A percentile compares a stretch with the other conserved stretches of the same genome.
Conservation (phyloP, 1,139 yeast species). For the Saccharomyces hybrid region DNA sequence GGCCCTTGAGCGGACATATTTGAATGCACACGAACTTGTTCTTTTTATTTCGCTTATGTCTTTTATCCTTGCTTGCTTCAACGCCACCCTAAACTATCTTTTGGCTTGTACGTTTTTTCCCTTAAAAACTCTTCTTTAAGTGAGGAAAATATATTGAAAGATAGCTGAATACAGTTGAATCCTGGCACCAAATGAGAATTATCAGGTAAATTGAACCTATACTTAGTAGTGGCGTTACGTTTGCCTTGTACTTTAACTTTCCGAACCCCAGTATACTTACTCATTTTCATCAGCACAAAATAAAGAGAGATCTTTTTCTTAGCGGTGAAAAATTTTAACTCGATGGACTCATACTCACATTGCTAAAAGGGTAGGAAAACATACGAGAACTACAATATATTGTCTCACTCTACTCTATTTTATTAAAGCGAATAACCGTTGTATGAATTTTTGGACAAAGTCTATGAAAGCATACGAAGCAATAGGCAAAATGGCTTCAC, state of each 20-base stretch:
- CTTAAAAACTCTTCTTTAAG: no score
- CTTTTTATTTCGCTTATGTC: neutral
- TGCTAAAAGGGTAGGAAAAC: neutral
- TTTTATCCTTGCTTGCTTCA: neutral
- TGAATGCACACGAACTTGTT: neutral
- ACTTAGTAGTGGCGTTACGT: no score
- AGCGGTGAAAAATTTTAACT: neutral
- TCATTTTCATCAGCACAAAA: neutral
- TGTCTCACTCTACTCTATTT: no score
- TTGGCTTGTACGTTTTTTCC: neutral
- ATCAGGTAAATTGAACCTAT: neutral
- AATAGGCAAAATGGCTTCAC: neutral
- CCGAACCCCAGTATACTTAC: neutral
- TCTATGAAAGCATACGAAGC: neutral
- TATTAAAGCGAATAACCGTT: neutral
- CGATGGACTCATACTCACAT: neutral
- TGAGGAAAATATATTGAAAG: no score
- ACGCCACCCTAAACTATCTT: neutral
- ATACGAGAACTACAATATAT: neutral
- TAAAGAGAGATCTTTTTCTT: neutral
- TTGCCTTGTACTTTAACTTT: no score
- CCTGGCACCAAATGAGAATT: no score
- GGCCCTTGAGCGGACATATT: neutral
- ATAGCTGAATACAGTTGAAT: no score
- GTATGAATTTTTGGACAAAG: neutral